Evolutionary conservation across 2,329 filamentous ascomycete species (phyloP).

Genomic region (Passalora sequoiae): DNA sequence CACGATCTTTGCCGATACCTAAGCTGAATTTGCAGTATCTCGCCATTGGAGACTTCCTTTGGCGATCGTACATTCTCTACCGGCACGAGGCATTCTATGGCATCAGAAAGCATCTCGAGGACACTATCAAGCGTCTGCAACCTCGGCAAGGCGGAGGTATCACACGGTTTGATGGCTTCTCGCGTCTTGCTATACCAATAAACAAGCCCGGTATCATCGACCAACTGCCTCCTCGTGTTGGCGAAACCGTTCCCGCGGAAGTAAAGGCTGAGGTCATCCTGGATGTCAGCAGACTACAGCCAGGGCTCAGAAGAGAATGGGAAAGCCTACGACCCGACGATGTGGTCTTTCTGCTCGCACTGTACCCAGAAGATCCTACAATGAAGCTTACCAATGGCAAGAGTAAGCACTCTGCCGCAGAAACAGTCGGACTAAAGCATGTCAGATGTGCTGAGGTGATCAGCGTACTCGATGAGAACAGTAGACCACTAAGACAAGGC

Average conservation of each 20-base stretch:
- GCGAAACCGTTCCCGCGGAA: slow-evolving; percentile 69
- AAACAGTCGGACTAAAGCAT: slow-evolving; percentile 59
- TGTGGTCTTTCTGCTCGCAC: slow-evolving; percentile 77
- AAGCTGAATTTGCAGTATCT: slow-evolving; percentile 96
- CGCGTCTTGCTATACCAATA: slow-evolving; percentile 87
- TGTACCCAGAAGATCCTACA: slow-evolving; percentile 57
- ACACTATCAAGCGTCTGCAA: slow-evolving; percentile 70
- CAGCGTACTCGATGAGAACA: slow-evolving; percentile 80
- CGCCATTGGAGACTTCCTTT: slow-evolving; percentile 92
- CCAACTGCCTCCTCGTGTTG: slow-evolving; percentile 74
- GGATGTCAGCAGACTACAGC: slow-evolving; percentile 73
- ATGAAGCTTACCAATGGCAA: slow-evolving; percentile 53
- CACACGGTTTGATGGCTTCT: slow-evolving; percentile 71
- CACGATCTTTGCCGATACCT: slow-evolving; percentile 78
- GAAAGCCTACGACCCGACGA: slow-evolving; percentile 81
- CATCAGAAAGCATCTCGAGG: slow-evolving; percentile 84
- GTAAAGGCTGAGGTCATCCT: slow-evolving; percentile 82
- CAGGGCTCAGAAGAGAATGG: slow-evolving; percentile 78
- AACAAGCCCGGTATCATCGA: slow-evolving; percentile 82
- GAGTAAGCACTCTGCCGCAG: slow-evolving; percentile 48
- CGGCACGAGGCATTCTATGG: slow-evolving; percentile 89
- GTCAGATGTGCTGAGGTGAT: slow-evolving; percentile 81
- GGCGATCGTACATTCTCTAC: slow-evolving; percentile 85
- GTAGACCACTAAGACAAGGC: slow-evolving; percentile 62
- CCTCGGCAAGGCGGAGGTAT: slow-evolving; percentile 63